phyloP scores from a whole-genome alignment of 495 filamentous ascomycete species.

The Aspergillus affinis region DNA sequence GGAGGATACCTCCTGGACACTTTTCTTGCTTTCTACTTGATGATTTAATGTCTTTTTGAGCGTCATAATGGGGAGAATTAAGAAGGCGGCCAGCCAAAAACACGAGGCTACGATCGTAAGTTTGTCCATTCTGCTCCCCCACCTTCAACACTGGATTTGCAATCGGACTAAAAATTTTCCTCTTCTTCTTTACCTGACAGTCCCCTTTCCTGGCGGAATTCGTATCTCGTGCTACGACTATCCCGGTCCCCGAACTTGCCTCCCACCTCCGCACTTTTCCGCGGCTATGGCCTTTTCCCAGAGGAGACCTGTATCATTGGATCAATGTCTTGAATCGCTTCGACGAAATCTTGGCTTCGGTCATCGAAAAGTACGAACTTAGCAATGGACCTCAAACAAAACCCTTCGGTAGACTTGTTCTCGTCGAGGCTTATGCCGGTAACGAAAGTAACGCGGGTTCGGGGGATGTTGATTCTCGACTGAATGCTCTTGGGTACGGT shows the following conservation, averaged over 20 bases:
- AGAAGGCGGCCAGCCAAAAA: constrained; percentile 86
- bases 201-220: constrained; percentile 84
- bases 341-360: constrained; percentile 79
- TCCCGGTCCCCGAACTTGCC: constrained; percentile 74
- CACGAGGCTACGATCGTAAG: constrained; percentile 93
- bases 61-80: constrained; percentile 87
- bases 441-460: constrained; percentile 40
- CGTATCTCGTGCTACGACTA: constrained; percentile 62
- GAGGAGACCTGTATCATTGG: constrained; percentile 98
- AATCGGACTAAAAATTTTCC: constrained; percentile 30
- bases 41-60: constrained; percentile 42
- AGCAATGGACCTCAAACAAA: constrained; percentile 76
- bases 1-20: constrained; percentile 35
- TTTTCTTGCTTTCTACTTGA: constrained; percentile 32
- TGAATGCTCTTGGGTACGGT: constrained; percentile 60
- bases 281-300: constrained; percentile 88
- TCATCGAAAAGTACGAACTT: constrained; percentile 79
- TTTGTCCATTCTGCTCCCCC: constrained; percentile 21
- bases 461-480: constrained; percentile 51
- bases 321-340: constrained; percentile 93
- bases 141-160: constrained; percentile 11
- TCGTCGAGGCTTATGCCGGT: constrained; percentile 53
- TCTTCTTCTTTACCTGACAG: constrained; percentile 49
- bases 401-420: constrained; percentile 64
- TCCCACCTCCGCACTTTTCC: constrained; percentile 76